Evolutionary conservation across 495 filamentous ascomycete genomes (phyloP).

Genomic region (Clavariopsis aquatica): DNA sequence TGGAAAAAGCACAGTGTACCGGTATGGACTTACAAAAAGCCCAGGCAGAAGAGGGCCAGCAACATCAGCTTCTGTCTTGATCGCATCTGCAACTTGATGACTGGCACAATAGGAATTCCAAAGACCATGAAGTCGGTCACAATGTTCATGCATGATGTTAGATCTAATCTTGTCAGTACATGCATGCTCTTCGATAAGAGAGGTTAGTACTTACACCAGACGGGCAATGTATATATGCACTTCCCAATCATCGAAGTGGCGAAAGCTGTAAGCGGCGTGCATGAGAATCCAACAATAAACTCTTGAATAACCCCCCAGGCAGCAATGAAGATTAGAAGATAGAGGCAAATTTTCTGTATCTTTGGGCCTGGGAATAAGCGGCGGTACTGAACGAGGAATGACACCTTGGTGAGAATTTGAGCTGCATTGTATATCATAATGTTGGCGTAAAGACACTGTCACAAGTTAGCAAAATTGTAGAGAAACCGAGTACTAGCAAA

Average conservation of each 20-base stretch:
- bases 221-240: slow-evolving; percentile 18
- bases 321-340: slow-evolving; percentile 21
- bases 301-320: slow-evolving; percentile 27
- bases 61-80: slow-evolving; percentile 21
- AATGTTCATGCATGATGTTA: slow-evolving; percentile 33
- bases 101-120: slow-evolving; percentile 21
- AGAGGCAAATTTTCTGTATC: slow-evolving; percentile 14
- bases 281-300: slow-evolving; percentile 24
- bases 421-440: slow-evolving; percentile 30
- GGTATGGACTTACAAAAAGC: slow-evolving; percentile 30
- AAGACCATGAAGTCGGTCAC: slow-evolving; percentile 33
- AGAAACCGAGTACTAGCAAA: background rate
- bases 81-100: slow-evolving; percentile 25
- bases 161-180: background rate
- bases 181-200: background rate
- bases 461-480: background rate
- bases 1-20: background rate
- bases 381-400: slow-evolving; percentile 26
- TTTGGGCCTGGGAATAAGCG: slow-evolving; percentile 16
- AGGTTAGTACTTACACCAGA: slow-evolving; percentile 19
- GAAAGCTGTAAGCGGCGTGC: slow-evolving; percentile 14
- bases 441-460: slow-evolving; percentile 22
- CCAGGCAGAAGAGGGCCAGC: slow-evolving; percentile 27
- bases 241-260: slow-evolving; percentile 20
- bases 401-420: slow-evolving; percentile 32